Evolutionary conservation across 495 filamentous ascomycete species (phyloP).

Genomic region (Parmelia sp.): DNA sequence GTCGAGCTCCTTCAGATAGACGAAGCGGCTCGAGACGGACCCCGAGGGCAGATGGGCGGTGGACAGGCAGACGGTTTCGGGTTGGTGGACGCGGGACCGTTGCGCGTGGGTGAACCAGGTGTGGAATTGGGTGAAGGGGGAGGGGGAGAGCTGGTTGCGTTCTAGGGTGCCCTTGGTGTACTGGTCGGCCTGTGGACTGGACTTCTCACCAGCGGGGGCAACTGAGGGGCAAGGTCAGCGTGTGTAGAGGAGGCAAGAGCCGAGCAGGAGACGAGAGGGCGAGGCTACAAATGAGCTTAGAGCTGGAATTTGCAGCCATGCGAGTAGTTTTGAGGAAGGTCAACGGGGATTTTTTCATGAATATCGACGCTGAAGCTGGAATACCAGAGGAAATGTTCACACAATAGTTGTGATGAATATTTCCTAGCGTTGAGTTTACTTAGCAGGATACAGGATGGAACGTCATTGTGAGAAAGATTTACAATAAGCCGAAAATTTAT

Average conservation of each 20-base stretch:
- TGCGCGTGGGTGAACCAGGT: conserved; percentile 74
- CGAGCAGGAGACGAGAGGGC: conserved; percentile 17
- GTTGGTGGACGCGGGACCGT: conserved; percentile 53
- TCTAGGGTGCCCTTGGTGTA: conserved; percentile 31
- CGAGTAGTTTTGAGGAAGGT: conserved; percentile 51
- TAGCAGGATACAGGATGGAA: no score
- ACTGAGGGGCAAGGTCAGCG: conserved; percentile 91
- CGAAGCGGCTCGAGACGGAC: conserved; percentile 72
- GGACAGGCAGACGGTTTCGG: conserved; percentile 65
- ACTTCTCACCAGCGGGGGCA: conserved; percentile 85
- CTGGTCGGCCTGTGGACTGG: conserved; percentile 19
- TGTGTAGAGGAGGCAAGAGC: conserved; percentile 53
- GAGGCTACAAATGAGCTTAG: conserved; percentile 21
- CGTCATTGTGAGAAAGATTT: no score
- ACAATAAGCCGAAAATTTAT: no score
- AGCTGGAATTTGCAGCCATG: conserved; percentile 40
- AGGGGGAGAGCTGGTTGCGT: conserved; percentile 52
- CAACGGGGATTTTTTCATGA: conserved; percentile 23
- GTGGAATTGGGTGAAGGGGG: conserved; percentile 63
- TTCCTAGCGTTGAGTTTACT: no score
- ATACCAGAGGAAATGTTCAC: no score
- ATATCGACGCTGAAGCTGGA: not conserved
- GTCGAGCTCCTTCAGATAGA: conserved; percentile 81
- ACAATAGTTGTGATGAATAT: no score
- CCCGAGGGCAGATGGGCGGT: conserved; percentile 84